phyloP scores from a whole-genome alignment of 441 rosid genomes.

The Codiaeum variegatum region DNA sequence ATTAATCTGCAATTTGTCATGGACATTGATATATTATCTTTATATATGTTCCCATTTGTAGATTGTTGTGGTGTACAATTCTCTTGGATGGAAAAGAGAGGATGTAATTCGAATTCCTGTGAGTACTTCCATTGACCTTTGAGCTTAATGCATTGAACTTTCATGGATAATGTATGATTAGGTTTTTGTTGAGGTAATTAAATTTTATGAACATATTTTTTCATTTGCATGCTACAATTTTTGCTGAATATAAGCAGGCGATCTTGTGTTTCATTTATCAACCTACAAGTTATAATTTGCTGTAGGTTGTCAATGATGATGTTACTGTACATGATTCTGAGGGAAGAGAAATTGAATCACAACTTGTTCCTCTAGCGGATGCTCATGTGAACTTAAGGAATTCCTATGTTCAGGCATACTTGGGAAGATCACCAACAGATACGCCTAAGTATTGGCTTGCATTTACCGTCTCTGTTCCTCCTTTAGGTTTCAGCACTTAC shows the following conservation, averaged over 20 bases:
- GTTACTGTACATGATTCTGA: constrained; percentile 65
- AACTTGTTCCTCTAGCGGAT: constrained; percentile 67
- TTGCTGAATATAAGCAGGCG: constrained; percentile 5
- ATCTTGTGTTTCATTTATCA: constrained; percentile 4
- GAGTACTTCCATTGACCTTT: constrained; percentile 33
- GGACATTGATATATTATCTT: constrained; percentile 18
- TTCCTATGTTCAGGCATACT: constrained; percentile 74
- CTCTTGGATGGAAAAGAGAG: constrained; percentile 95
- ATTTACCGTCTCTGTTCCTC: constrained; percentile 75
- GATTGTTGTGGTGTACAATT: constrained; percentile 79
- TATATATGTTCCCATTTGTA: constrained; percentile 31
- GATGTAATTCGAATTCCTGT: constrained; percentile 87
- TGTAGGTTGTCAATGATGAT: constrained; percentile 67
- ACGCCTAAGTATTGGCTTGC: constrained; percentile 87
- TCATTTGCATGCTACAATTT: background rate
- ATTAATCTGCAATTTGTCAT: constrained; percentile 12
- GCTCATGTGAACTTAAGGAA: constrained; percentile 54
- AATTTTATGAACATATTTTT: background rate
- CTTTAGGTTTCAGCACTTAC: constrained; percentile 93
- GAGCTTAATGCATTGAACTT: constrained; percentile 18
- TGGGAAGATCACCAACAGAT: constrained; percentile 57
- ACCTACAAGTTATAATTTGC: constrained; percentile 13
- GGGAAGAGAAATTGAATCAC: constrained; percentile 84
- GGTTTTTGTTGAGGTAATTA: background rate
- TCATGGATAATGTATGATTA: background rate